Evolutionary conservation across 306 rosid genomes (phyloP), one percentile per base, ranked within the genome.

Genomic region (Quillaja saponaria): DNA sequence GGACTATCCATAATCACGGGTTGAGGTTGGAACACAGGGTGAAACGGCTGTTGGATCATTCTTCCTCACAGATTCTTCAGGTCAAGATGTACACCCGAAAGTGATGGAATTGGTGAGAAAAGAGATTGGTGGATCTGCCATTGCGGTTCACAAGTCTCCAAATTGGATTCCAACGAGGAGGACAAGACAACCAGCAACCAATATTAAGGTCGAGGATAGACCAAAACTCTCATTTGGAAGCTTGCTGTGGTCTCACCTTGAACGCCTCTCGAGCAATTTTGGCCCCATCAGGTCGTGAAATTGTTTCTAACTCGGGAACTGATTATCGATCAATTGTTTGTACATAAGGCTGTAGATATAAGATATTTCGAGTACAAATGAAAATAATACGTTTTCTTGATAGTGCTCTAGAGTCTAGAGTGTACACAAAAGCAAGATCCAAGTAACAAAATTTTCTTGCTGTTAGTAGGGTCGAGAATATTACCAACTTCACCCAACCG

Each of bases 191-290:
- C 62, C 25, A 3, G 68, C 61, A 34, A 58, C 25, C 28, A 41
- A 18, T 1, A 53, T 31, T 4, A 61, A 44, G 6, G 31, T 53
- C 9, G 74, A 71, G 52, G 76, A 61, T 6, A 75, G 53, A 55
- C 80, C 83, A 5, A 74, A 65, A 61, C 64, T 71, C 38, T 86
- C 97, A 35, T 33, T 89, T 3, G 97, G 95, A 55, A 75, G 79
- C 81, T 57, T 85, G 77, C 47, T 94, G 6, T 70, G 99, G 97
- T 80, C 96, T 25, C 95, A 76, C 16, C 66, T 94, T 4, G 99
- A 76, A 59, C 79, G 95, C 19, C 75, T 94, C 42, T 89, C 95
- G 0, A 13, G 67, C 51, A 80, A 54, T 52, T 84, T 86, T n/a
- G 72, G 85, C 51, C 63, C 83, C 55, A 66, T 83, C 5, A 68